A percentile compares a stretch with the other conserved stretches of the same genome.
Evolutionary conservation across 306 rosid genomes (phyloP).

Genomic region (Begonia masoniana): DNA sequence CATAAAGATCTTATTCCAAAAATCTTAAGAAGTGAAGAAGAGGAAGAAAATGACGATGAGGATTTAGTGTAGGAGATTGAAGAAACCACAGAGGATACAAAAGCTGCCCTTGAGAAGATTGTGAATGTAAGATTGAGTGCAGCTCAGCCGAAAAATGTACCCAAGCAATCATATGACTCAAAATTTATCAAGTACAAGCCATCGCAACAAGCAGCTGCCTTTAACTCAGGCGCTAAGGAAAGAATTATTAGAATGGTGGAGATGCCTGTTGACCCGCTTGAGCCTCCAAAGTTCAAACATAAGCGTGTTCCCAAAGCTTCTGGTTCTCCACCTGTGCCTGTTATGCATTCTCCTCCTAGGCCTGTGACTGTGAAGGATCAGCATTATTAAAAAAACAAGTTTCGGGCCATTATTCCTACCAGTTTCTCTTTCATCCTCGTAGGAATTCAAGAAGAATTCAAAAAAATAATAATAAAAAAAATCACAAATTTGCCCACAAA

Average conservation of each 20-base stretch:
- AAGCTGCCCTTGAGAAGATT: conserved; percentile 76
- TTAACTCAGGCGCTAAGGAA: conserved; percentile 79
- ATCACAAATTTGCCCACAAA: too few relatives aligned
- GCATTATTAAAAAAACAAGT: conserved; percentile 8
- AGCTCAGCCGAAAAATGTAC: conserved; percentile 75
- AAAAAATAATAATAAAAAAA: too few relatives aligned
- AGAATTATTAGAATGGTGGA: conserved; percentile 84
- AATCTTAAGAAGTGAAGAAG: conserved; percentile 46
- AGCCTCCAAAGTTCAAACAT: conserved; percentile 88
- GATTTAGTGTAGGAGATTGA: conserved; percentile 52
- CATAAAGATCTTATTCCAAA: conserved; percentile 64
- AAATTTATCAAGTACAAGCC: conserved; percentile 84
- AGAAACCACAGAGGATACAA: conserved; percentile 64
- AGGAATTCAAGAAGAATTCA: too few relatives aligned
- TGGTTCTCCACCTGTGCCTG: conserved; percentile 82
- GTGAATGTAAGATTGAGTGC: conserved; percentile 76
- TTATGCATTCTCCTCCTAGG: conserved; percentile 87
- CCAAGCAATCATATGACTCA: conserved; percentile 50
- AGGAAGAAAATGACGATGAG: conserved; percentile 26
- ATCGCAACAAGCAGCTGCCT: conserved; percentile 69
- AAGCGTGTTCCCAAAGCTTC: conserved; percentile 88
- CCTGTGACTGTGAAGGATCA: conserved; percentile 88
- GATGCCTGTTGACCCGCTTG: conserved; percentile 91
- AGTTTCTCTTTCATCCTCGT: too few relatives aligned
- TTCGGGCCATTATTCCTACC: too few relatives aligned